Conservation (phyloP, 345 rosid species). For the Viola odorata region DNA sequence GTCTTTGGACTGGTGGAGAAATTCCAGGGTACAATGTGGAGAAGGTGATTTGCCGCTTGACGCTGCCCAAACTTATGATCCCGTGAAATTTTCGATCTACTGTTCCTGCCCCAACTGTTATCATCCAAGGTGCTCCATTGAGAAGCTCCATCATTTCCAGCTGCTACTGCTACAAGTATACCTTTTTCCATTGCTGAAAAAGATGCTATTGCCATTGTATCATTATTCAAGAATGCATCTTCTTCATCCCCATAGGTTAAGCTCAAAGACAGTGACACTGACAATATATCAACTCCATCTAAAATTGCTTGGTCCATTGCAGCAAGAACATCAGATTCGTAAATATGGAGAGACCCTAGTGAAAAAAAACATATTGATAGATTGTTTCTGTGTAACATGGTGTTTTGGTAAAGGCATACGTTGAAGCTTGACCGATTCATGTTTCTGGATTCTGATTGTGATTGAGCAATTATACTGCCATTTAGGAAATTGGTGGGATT, state of each 20-base stretch:
- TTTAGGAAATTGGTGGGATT: too few relatives aligned
- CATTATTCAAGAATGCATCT: slow-evolving; percentile 17
- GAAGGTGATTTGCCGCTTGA: slow-evolving; percentile 16
- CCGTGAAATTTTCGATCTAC: slow-evolving; percentile 33
- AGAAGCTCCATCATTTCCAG: slow-evolving; percentile 41
- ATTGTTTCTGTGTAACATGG: too few relatives aligned
- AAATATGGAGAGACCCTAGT: too few relatives aligned
- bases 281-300: slow-evolving; percentile 42
- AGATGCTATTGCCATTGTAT: slow-evolving; percentile 38
- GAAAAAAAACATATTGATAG: too few relatives aligned
- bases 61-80: slow-evolving; percentile 26
- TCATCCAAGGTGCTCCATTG: slow-evolving; percentile 44
- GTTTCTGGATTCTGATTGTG: too few relatives aligned
- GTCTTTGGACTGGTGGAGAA: slow-evolving; percentile 4
- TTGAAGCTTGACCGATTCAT: too few relatives aligned
- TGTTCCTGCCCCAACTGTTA: slow-evolving; percentile 36
- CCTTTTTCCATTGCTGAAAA: slow-evolving; percentile 35
- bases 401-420: too few relatives aligned
- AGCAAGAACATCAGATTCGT: slow-evolving; percentile 40
- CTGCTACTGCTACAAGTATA: slow-evolving; percentile 38
- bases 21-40: slow-evolving; percentile 35
- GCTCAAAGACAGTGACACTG: slow-evolving; percentile 39
- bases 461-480: too few relatives aligned
- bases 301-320: slow-evolving; percentile 45
- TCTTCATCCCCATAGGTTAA: neutral